phyloP scores from a whole-genome alignment of 1,284 basidiomycete genomes.

The Puccinia polysora region DNA sequence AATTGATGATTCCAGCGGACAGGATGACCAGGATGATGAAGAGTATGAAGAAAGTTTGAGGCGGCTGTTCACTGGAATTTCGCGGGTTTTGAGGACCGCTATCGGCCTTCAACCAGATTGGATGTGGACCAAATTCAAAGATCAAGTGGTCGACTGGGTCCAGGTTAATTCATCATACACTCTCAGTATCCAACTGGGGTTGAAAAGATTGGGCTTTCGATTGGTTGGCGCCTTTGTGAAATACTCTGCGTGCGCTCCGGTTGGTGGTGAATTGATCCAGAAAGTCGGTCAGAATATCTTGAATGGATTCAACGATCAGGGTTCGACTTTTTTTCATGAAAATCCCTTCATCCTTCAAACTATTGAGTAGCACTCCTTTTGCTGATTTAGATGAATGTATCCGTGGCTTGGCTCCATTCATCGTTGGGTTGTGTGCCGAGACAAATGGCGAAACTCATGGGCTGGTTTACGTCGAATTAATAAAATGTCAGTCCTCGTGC shows the following conservation, averaged over 20 bases:
- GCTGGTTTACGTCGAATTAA: slow-evolving; percentile 15
- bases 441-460: slow-evolving; percentile 9
- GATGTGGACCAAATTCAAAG: slow-evolving; percentile 17
- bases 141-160: slow-evolving; percentile 10
- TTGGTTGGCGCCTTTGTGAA: slow-evolving; percentile 23
- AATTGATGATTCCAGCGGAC: background rate
- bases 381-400: slow-evolving; percentile 36
- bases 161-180: no score
- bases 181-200: slow-evolving; percentile 1
- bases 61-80: slow-evolving; percentile 14
- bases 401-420: slow-evolving; percentile 26
- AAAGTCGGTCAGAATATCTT: slow-evolving; percentile 12
- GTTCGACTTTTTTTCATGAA: slow-evolving; percentile 2
- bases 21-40: background rate
- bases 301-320: slow-evolving; percentile 8
- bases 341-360: background rate
- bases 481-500: slow-evolving; percentile 11
- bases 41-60: background rate
- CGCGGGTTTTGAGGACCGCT: slow-evolving; percentile 12
- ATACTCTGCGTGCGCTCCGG: background rate
- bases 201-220: slow-evolving; percentile 23
- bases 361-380: background rate
- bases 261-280: slow-evolving; percentile 7
- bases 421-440: slow-evolving; percentile 34
- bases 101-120: slow-evolving; percentile 6